Evolutionary conservation across 176 grass and related monocot genomes (phyloP), one percentile per base, ranked within the genome.

Genomic region (Ampelocalamus luodianensis): DNA sequence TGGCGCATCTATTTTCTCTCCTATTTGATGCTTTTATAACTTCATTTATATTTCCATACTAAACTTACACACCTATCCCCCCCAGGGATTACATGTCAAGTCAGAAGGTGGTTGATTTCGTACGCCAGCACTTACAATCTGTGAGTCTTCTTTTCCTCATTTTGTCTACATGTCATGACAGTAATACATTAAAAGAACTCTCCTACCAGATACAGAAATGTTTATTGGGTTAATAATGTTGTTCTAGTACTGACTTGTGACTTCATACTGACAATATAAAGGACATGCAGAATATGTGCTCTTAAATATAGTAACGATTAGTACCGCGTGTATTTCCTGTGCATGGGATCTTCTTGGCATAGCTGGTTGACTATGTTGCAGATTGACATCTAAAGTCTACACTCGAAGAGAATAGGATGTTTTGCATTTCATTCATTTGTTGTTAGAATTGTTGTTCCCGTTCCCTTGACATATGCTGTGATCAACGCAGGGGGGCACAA

Each of bases 81-180:
- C 7, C n/a, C 65, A 83, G 80, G 87, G 8, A 23, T 4, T 27
- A 4, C 37, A 65, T 56, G 87, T 20, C 74, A 79, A 36, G 44
- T 79, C 37, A 72, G 48, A 5, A 5, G 3, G 66, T 71, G 37
- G 81, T 84, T 65, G 9, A 56, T 45, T 66, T 22, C 53, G 46
- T 84, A 79, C 24, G 0, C 46, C 10, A 6, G 18, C 1, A 23
- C 34, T 66, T 87, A 44, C 8, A 3, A 61, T n/a, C 4, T 0
- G 86, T 83, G 86, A 88, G 86, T 78, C 10, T 72, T 34, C 3
- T 3, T 2, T 22, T 13, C 32, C 9, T 22, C 16, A 17, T 18
- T n/a, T n/a, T n/a, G n/a, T n/a, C n/a, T n/a, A n/a, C n/a, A n/a
- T n/a, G n/a, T n/a, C n/a, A n/a, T n/a, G n/a, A n/a, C 29, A 29